Base-by-base conservation (phyloP, 2,329 filamentous ascomycete genomes). In the Cryphonectria nitschkei region DNA sequence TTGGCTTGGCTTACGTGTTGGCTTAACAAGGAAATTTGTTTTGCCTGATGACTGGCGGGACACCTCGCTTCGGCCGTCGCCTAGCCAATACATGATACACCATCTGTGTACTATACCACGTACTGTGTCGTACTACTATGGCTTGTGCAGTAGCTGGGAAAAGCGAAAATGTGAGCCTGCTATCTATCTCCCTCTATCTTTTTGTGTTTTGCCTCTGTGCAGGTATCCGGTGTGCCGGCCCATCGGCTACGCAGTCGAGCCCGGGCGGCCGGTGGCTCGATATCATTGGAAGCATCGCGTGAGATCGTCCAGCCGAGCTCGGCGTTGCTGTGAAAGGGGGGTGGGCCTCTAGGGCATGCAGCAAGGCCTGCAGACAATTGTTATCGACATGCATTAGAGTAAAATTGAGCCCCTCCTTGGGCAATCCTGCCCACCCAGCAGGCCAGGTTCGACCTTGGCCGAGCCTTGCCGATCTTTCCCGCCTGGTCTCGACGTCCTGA, bases 361-460 rank as follows among this genome's bases (percentile, higher is more conserved):
- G 46, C 46, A 19, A 7, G 22, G 46, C 19, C n/a, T 50, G 46
- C 52, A 56, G n/a, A 29, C 26, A 29, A 29, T 26, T 29, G 13
- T 56, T 16, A 29, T 50, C 46, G 52, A 26, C 54, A 58, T 58
- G 54, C 54, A 58, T 58, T 56, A 56, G 52, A 56, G 46, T 56
- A 9, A 32, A 32, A 32, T 32, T 29, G 14, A 32, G 29, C 52
- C 29, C n/a, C n/a, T 29, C 52, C 52, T 29, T 16, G 52, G 54
- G 13, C 26, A 16, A 56, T 56, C 52, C n/a, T 26, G 52, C 11
- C 54, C 54, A 16, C 4, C 54, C 4, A n/a, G n/a, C 52, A 5
- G 19, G 52, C 9, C 52, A 50, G 52, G 52, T 14, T 29, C 26
- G 26, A 58, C 29, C 54, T n/a, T 58, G 54, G 26, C 26, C 26